These are phyloP conservation scores for Sarocladium strictum DNA, from an alignment of 2,329 filamentous ascomycete genomes.

Conservation along the genomic window DNA sequence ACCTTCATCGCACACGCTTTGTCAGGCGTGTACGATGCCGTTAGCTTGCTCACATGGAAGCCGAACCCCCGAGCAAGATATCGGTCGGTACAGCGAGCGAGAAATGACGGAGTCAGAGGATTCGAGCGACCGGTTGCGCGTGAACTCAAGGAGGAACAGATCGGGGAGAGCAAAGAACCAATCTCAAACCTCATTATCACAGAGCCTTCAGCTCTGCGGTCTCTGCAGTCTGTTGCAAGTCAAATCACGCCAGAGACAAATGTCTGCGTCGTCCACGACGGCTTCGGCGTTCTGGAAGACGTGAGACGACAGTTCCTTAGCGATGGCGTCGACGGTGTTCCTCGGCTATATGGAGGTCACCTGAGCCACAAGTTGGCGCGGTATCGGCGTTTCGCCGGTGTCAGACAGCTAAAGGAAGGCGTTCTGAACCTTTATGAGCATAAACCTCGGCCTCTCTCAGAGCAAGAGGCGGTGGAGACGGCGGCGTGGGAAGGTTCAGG, in stretches of 20 bases:
- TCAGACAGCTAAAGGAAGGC: conserved; percentile 31
- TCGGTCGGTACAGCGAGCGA: neutral
- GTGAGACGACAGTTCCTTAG: conserved; percentile 64
- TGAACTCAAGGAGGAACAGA: conserved; percentile 14
- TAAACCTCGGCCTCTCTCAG: conserved; percentile 12
- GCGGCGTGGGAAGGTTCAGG: neutral
- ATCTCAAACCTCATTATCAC: conserved; percentile 71
- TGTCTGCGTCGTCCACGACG: conserved; percentile 72
- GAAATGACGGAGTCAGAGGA: neutral
- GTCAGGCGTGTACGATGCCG: conserved; percentile 34
- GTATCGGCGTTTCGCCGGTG: conserved; percentile 31
- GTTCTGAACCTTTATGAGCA: conserved; percentile 10
- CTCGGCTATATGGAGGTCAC: conserved; percentile 70
- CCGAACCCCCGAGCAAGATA: conserved; percentile 6
- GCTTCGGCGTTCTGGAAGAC: conserved; percentile 76
- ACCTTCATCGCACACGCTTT: conserved; percentile 35
- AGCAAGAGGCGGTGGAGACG: neutral
- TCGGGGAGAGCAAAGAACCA: conserved; percentile 32
- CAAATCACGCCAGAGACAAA: conserved; percentile 64
- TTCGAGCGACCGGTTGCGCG: conserved; percentile 9
- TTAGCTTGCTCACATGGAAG: conserved; percentile 27
- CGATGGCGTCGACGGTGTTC: conserved; percentile 55
- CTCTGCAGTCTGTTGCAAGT: conserved; percentile 55
- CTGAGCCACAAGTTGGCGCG: conserved; percentile 42
- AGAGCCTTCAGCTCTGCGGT: conserved; percentile 51